Conservation (phyloP, 805 yeast species). For the Saccharomycopsis babjevae region DNA sequence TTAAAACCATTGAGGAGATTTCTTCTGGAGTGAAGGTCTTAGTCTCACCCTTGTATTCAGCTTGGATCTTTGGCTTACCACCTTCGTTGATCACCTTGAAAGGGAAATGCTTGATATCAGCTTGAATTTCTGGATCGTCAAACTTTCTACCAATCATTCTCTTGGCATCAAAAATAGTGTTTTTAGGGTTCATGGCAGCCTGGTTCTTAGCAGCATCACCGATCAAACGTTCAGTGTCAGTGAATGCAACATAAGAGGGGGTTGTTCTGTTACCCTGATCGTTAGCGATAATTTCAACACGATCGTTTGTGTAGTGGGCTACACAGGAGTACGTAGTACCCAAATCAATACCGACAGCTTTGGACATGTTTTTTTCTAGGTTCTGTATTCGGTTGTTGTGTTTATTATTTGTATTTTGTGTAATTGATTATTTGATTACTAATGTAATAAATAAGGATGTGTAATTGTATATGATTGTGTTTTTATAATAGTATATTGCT, state of each 20-base stretch:
- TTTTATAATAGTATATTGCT: too few relatives aligned
- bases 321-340: conserved; percentile 98
- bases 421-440: neutral
- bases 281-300: conserved; percentile 92
- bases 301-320: conserved; percentile 73
- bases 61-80: conserved; percentile 83
- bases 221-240: conserved; percentile 87
- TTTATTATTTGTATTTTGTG: neutral
- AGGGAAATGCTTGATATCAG: conserved; percentile 82
- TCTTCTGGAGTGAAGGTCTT: conserved; percentile 90
- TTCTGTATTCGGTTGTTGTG: neutral
- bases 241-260: conserved; percentile 93
- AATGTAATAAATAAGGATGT: neutral
- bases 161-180: conserved; percentile 93
- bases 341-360: conserved; percentile 78
- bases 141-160: conserved; percentile 85
- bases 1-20: conserved; percentile 83
- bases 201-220: conserved; percentile 99
- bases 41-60: conserved; percentile 79
- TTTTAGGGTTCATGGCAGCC: conserved; percentile 91
- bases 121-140: conserved; percentile 66
- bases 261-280: conserved; percentile 99
- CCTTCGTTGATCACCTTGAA: conserved; percentile 66
- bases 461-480: too few relatives aligned
- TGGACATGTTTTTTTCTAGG: conserved; percentile 30